phyloP scores from a whole-genome alignment of 352 stramenopile species.

The Lagenidium sp. region DNA sequence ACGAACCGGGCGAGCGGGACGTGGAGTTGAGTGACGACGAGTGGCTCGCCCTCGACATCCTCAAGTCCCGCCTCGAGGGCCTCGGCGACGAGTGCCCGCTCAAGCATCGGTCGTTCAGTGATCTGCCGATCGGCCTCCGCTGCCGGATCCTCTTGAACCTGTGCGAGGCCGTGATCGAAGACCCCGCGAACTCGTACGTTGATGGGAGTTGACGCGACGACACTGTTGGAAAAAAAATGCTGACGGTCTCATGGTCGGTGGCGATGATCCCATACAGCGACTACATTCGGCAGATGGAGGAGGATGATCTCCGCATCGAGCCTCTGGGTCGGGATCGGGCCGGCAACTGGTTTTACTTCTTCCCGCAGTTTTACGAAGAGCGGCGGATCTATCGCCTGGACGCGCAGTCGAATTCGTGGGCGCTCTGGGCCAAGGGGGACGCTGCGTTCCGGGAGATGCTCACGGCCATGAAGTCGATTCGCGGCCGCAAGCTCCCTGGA shows the following conservation, averaged over 20 bases:
- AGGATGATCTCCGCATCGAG: conserved; percentile 74
- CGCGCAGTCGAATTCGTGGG: conserved; percentile 36
- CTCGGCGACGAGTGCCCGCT: conserved; percentile 21
- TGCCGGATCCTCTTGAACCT: conserved; percentile 80
- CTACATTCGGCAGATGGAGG: conserved; percentile 82
- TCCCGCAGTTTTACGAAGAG: conserved; percentile 83
- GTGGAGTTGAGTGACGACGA: conserved; percentile 75
- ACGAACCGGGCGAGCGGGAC: conserved; percentile 28
- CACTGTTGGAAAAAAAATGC: neutral
- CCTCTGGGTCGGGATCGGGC: conserved; percentile 62
- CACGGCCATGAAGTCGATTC: conserved; percentile 40
- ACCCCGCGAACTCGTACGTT: conserved; percentile 63
- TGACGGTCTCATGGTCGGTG: neutral
- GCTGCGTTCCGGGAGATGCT: conserved; percentile 49
- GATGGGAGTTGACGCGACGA: neutral
- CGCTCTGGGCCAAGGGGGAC: conserved; percentile 73
- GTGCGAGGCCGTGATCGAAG: conserved; percentile 73
- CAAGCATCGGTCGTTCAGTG: conserved; percentile 67
- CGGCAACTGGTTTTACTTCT: conserved; percentile 78
- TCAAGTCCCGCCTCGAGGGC: conserved; percentile 20
- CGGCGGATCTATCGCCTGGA: conserved; percentile 64
- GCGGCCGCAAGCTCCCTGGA: conserved; percentile 54
- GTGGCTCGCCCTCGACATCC: conserved; percentile 27
- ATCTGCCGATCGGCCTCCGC: conserved; percentile 55
- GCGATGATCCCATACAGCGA: conserved; percentile 28